Evolutionary conservation across 768 basidiomycete species (phyloP).

Genomic region (Leccinum obscurum): DNA sequence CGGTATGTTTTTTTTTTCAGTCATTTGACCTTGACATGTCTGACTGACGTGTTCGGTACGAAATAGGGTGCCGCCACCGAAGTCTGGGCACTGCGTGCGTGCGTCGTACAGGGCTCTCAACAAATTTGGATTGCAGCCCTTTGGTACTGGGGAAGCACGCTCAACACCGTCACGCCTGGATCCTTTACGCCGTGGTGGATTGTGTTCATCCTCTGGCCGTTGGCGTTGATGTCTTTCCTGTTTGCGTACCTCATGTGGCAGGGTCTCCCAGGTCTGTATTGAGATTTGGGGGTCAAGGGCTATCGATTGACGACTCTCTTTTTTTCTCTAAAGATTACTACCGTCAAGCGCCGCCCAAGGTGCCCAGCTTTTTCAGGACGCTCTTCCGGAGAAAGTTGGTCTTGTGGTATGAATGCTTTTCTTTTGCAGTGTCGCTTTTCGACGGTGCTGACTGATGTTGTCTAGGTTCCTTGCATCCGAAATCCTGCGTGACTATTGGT

Average conservation of each 20-base stretch:
- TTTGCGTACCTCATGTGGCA: constrained; percentile 85
- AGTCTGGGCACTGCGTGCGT: constrained; percentile 89
- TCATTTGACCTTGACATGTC: neutral
- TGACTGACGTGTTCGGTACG: constrained; percentile 4
- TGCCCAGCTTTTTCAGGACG: constrained; percentile 88
- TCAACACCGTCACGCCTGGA: constrained; percentile 55
- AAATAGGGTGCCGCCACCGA: constrained; percentile 87
- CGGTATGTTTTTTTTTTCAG: constrained; percentile 46
- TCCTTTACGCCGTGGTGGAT: constrained; percentile 83
- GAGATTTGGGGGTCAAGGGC: neutral
- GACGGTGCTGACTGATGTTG: neutral
- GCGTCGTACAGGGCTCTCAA: constrained; percentile 91
- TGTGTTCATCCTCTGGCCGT: constrained; percentile 77
- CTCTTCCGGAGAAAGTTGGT: constrained; percentile 90
- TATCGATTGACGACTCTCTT: constrained; percentile 13
- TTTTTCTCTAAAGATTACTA: constrained; percentile 65
- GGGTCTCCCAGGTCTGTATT: constrained; percentile 74
- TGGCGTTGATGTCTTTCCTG: constrained; percentile 68
- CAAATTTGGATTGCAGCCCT: constrained; percentile 95
- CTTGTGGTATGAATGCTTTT: constrained; percentile 54
- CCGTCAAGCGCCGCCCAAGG: constrained; percentile 90
- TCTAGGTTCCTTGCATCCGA: constrained; percentile 82
- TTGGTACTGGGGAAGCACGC: constrained; percentile 92
- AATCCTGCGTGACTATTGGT: constrained; percentile 89
- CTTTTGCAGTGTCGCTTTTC: neutral